Conservation (phyloP, 345 rosid genomes). For the Aegle marmelos region DNA sequence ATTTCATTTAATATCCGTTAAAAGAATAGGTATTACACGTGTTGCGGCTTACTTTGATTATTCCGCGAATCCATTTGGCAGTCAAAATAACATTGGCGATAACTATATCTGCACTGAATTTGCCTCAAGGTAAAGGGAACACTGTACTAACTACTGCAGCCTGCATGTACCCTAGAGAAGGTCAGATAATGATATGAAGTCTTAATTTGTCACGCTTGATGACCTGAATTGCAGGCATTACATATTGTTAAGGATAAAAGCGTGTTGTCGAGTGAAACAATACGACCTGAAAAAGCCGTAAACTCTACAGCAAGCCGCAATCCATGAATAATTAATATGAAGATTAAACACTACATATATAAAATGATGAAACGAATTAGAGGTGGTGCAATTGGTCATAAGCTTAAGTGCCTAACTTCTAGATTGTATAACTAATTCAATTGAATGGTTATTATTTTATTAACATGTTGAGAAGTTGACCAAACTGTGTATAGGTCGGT, state of each 20-base stretch:
- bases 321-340: background rate
- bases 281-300: background rate
- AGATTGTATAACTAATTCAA: background rate
- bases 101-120: background rate
- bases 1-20: background rate
- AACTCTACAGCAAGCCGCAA: background rate
- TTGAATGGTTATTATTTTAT: background rate
- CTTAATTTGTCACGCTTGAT: background rate
- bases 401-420: too few species aligned
- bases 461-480: background rate
- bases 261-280: background rate
- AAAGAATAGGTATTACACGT: background rate
- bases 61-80: background rate
- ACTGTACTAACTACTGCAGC: background rate
- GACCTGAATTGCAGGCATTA: background rate
- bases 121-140: background rate
- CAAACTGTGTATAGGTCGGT: background rate
- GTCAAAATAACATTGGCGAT: background rate
- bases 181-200: background rate
- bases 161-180: background rate
- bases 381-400: background rate
- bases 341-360: background rate
- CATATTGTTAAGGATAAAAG: background rate
- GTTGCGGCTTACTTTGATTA: background rate
- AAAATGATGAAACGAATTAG: background rate